Evolutionary conservation across 768 basidiomycete species (phyloP), one percentile per base, ranked within the genome.

Genomic region (Lentinula sp.): DNA sequence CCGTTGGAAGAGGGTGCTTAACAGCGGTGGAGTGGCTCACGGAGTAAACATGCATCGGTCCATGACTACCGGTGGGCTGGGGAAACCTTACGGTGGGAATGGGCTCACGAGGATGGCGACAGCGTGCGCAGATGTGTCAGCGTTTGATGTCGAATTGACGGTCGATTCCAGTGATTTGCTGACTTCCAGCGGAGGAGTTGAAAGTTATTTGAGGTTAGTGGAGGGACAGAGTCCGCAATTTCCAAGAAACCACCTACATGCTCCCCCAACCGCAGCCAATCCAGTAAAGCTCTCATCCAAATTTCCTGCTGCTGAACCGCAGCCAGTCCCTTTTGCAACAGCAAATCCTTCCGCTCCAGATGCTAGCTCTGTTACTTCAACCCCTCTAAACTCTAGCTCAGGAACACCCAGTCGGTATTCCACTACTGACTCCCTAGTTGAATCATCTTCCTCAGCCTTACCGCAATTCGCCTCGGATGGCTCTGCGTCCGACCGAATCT

Each of bases 1-100:
- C 1, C 77, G 89, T 9, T 89, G 93, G 89, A 89, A 82, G 67
- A 84, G 93, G 5, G 91, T 90, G 32, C 70, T 94, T 56, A 86
- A 89, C 65, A 74, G 80, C 3, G 70, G 76, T 28, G 68, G 73
- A 16, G 65, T 70, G 60, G 63, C 54, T 23, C 53, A 54, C 39
- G 48, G 59, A 31, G 50, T 32, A 6, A 49, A 39, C 28, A 42
- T 39, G 48, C 59, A 59, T 21, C 57, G 57, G 6, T 56, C 55
- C 11, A 56, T 56, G 39, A 31, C 55, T 21, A 45, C 57, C 5
- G 46, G 57, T 18, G 57, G 57, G 2, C 28, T 43, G 46, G 32
- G 57, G 28, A 28, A 28, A 13, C 10, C 39, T 18, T 6, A 56
- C 31, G 10, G 31, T 52, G 55, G 11, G 42, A 61, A 1, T 31